A percentile compares a stretch with the other conserved stretches of the same genome.
Evolutionary conservation across 2,329 filamentous ascomycete genomes (phyloP).

Genomic region (Pyrenochaeta sp.): DNA sequence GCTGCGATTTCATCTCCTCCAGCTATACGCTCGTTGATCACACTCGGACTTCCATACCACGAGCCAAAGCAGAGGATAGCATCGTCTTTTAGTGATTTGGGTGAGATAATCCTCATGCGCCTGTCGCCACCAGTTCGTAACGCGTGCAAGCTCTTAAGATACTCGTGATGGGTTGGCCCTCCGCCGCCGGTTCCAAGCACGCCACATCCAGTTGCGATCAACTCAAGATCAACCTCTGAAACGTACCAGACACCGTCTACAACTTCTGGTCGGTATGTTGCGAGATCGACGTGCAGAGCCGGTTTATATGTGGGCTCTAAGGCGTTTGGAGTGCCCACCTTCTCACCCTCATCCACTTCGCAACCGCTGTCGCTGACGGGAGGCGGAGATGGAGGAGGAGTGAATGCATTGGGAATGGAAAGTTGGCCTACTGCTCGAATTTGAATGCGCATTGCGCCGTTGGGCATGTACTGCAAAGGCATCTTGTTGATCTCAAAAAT

Average conservation of each 20-base stretch:
- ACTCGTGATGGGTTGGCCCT: slow-evolving; percentile 41
- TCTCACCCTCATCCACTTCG: not conserved
- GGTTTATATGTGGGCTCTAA: not conserved
- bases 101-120: slow-evolving; percentile 3
- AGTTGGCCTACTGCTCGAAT: not conserved
- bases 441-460: slow-evolving; percentile 1
- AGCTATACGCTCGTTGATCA: slow-evolving; percentile 4
- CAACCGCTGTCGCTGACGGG: not conserved
- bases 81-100: not conserved
- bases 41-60: slow-evolving; percentile 3
- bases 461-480: slow-evolving; percentile 4
- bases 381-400: not conserved
- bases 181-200: slow-evolving; percentile 70
- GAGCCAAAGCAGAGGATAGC: not conserved
- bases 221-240: slow-evolving; percentile 65
- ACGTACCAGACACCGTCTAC: slow-evolving; percentile 65
- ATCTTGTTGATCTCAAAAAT: slow-evolving; percentile 4
- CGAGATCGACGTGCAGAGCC: slow-evolving; percentile 28
- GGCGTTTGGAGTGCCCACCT: not conserved
- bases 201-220: slow-evolving; percentile 67
- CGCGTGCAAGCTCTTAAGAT: not conserved
- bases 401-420: not conserved
- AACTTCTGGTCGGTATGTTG: slow-evolving; percentile 48
- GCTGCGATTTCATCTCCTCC: not conserved
- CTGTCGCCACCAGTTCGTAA: not conserved